Conservation (phyloP, 2,329 filamentous ascomycete genomes). For the Sarocladiaceae sp. region DNA sequence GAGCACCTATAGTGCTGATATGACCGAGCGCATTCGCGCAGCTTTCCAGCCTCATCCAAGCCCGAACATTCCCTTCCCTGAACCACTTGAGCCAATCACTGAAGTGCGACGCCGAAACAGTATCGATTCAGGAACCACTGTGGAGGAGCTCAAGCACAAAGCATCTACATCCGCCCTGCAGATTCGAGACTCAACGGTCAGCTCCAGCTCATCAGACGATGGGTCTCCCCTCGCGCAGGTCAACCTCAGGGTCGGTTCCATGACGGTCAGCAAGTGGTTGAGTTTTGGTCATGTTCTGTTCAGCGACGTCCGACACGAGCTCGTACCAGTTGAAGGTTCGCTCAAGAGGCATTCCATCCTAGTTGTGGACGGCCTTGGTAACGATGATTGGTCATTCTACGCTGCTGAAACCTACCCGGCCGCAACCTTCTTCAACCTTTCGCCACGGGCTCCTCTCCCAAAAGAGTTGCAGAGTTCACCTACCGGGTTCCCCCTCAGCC, state of each 20-base stretch:
- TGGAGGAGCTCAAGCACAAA: slow-evolving; percentile 27
- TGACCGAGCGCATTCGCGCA: slow-evolving; percentile 48
- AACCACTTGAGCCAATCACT: neutral
- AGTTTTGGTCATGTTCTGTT: slow-evolving; percentile 81
- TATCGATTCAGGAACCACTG: slow-evolving; percentile 19
- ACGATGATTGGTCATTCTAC: slow-evolving; percentile 84
- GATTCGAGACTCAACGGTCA: slow-evolving; percentile 23
- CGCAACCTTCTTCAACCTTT: slow-evolving; percentile 74
- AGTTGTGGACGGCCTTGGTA: slow-evolving; percentile 80
- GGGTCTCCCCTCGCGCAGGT: slow-evolving; percentile 65
- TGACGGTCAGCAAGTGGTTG: slow-evolving; percentile 85
- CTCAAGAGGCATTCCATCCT: slow-evolving; percentile 58
- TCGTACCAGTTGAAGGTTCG: slow-evolving; percentile 39
- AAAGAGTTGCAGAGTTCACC: slow-evolving; percentile 37
- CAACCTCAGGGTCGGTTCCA: slow-evolving; percentile 72
- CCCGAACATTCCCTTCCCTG: slow-evolving; percentile 38
- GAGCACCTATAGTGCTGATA: slow-evolving; percentile 51
- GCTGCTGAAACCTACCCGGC: slow-evolving; percentile 74
- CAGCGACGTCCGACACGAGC: slow-evolving; percentile 71
- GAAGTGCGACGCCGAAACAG: slow-evolving; percentile 22
- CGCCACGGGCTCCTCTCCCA: slow-evolving; percentile 50
- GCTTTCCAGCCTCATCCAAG: slow-evolving; percentile 39
- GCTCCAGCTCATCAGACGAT: slow-evolving; percentile 47
- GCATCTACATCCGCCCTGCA: slow-evolving; percentile 25
- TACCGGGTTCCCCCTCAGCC: slow-evolving; percentile 49